Percentiles rank a stretch among this genome's conserved stretches.
Conservation (phyloP, 176 grass and related monocot species). For the Coix lacrymajobi region DNA sequence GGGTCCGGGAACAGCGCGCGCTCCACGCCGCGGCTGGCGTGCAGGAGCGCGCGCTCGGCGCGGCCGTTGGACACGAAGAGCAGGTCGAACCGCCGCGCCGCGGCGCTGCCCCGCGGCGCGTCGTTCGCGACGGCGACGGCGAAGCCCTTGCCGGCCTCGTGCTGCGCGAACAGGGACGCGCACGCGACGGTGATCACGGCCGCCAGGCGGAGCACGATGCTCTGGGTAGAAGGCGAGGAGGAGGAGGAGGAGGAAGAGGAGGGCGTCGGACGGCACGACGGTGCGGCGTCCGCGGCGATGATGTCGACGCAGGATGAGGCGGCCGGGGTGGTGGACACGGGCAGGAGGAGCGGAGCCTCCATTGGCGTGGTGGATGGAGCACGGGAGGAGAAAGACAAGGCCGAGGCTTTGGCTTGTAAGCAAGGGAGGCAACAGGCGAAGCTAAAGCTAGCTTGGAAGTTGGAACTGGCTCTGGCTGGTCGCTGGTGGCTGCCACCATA, state of each 20-base stretch:
- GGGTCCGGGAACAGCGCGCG: slow-evolving; percentile 57
- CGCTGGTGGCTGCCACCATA: not conserved
- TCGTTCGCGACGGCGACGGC: slow-evolving; percentile 30
- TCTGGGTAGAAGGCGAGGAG: not conserved
- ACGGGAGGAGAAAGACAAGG: not conserved
- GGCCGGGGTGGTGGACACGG: slow-evolving; percentile 1
- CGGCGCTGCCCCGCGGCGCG: not conserved
- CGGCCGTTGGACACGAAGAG: slow-evolving; percentile 68
- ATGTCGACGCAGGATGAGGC: not conserved
- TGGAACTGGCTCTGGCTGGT: not conserved
- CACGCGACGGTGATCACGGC: slow-evolving; percentile 27
- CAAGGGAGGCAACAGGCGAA: not conserved
- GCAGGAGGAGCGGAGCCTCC: slow-evolving; percentile 58
- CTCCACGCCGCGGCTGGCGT: slow-evolving; percentile 45
- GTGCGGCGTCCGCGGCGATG: no score
- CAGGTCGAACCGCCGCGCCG: slow-evolving; percentile 50
- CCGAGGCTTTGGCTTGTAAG: not conserved
- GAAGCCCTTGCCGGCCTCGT: slow-evolving; percentile 51
- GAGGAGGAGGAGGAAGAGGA: not conserved
- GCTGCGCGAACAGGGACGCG: slow-evolving; percentile 54
- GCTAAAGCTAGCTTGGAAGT: not conserved
- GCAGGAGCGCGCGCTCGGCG: slow-evolving; percentile 48
- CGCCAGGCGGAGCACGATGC: slow-evolving; percentile 42
- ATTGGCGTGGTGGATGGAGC: slow-evolving; percentile 7
- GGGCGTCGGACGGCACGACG: not conserved